phyloP scores from a whole-genome alignment of 1,139 yeast species.

The Magnusiomyces sp. region DNA sequence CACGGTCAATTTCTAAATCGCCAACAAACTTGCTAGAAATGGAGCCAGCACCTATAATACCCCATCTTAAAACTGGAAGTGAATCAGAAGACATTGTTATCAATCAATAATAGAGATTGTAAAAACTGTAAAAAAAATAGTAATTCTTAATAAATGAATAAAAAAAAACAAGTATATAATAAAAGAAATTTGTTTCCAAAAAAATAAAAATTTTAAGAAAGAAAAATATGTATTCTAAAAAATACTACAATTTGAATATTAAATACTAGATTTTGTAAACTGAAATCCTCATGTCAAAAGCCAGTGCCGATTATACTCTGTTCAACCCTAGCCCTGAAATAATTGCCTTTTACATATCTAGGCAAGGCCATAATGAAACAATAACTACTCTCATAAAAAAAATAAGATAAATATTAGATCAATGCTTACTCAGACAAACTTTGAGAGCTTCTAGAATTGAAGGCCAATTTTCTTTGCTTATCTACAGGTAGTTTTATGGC shows the following conservation, averaged over 20 bases:
- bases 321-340: neutral
- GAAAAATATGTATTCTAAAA: neutral
- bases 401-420: too few relatives aligned
- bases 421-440: conserved; percentile 7
- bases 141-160: neutral
- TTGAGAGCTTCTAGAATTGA: neutral
- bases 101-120: neutral
- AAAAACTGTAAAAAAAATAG: neutral
- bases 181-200: neutral
- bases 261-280: neutral
- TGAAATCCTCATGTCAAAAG: neutral
- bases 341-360: too few relatives aligned
- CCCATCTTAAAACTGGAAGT: conserved; percentile 15
- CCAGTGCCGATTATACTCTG: neutral
- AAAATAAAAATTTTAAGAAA: neutral
- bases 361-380: neutral
- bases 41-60: conserved; percentile 21
- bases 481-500: neutral
- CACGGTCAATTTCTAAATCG: conserved; percentile 27
- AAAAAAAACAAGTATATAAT: neutral
- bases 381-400: neutral
- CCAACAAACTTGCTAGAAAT: conserved; percentile 26
- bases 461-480: too few relatives aligned
- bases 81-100: neutral
- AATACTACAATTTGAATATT: neutral